Evolutionary conservation across 1,284 basidiomycete species (phyloP).

Genomic region (Jaminaea rosea): DNA sequence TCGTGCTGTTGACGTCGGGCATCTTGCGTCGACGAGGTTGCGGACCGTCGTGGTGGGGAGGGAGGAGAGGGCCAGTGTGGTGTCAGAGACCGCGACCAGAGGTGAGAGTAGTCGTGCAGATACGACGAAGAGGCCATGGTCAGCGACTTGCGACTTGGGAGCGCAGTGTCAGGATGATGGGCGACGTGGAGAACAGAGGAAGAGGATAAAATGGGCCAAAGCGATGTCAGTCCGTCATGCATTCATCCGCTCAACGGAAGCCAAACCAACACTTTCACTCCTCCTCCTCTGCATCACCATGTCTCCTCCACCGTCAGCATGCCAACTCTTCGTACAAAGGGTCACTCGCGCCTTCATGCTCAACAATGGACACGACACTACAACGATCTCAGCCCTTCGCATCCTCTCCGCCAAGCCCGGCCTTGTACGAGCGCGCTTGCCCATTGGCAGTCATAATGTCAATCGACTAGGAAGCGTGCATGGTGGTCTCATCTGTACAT

Average conservation of each 20-base stretch:
- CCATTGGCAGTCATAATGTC: constrained; percentile 27
- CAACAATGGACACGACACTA: constrained; percentile 29
- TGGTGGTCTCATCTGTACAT: constrained; percentile 70
- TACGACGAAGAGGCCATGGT: not conserved
- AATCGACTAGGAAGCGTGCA: constrained; percentile 55
- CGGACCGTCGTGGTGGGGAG: not conserved
- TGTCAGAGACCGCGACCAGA: not conserved
- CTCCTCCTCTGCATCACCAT: too few species aligned
- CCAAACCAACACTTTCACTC: too few species aligned
- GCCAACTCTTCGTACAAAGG: constrained; percentile 6
- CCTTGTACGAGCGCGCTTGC: constrained; percentile 18
- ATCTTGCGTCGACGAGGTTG: not conserved
- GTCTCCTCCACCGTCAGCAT: constrained; percentile 6
- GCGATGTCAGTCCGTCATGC: too few species aligned
- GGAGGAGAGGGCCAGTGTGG: not conserved
- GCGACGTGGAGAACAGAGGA: not conserved
- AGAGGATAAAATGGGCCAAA: not conserved
- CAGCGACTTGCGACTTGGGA: too few species aligned
- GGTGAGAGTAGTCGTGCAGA: not conserved
- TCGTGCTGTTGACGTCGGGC: not conserved
- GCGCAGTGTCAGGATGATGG: not conserved
- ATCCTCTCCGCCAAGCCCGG: constrained; percentile 29
- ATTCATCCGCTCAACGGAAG: too few species aligned
- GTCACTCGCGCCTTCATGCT: constrained; percentile 6
- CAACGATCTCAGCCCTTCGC: constrained; percentile 23